Base-by-base conservation (phyloP, 352 stramenopile genomes). In the Pythium folliculosum region DNA sequence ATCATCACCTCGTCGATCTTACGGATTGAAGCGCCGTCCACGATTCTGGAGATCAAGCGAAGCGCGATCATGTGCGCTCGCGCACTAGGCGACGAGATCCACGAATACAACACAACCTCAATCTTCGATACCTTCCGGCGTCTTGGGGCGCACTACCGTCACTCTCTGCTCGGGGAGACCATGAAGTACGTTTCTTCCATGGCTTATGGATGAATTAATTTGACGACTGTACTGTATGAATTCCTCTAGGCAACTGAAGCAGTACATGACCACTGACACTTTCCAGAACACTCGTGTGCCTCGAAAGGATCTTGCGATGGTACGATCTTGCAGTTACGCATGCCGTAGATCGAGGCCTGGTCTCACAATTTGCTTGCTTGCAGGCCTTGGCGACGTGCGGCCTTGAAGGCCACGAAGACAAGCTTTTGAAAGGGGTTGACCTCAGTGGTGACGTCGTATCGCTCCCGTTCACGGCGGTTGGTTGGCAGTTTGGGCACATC, bases 11-110 rank as follows among this genome's bases (percentile, higher is more conserved):
- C 82, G 5, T 90, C 84, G 0, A 78, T 90, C 1, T 55, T 88
- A 50, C 84, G 81, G 9, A 84, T 91, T 49, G 77, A 81, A 32
- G 54, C 67, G 3, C 81, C 81, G 0, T 60, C 74, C 22, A 88
- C 77, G 1, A 89, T 92, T 63, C 74, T 94, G 19, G 69, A 86
- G 17, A 89, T 94, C 68, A 94, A 94, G 23, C 70, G 71, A 16
- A 82, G 69, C 51, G 82, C 84, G 0, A 81, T 91, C 25, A 69
- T 73, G 52, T 90, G 83, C 30, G 80, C 79, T 0, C 77, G 82
- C 21, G 84, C 82, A 40, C 65, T 94, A 3, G 76, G 78, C 30
- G 83, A 94, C 54, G 83, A 94, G 67, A 76, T 92, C 6, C 83
- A 91, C 67, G 82, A 89, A 56, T 92, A 89, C 64, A 90, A 91